These are phyloP conservation scores for Fusarium praegraminearum DNA, from an alignment of 2,329 filamentous ascomycete genomes.

Conservation along the genomic window DNA sequence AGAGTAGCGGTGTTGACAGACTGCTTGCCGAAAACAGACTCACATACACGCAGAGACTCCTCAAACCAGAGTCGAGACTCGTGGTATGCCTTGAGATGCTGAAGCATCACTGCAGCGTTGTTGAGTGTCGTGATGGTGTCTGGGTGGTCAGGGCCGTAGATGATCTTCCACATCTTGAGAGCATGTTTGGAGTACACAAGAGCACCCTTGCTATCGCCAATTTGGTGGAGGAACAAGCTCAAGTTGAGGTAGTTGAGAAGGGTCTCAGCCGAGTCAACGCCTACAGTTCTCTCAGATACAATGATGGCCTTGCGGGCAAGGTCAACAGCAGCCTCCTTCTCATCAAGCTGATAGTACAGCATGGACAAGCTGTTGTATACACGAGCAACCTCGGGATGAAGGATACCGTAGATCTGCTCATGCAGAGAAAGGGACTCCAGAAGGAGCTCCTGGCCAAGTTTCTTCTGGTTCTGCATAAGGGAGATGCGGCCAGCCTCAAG, in stretches of 20 bases:
- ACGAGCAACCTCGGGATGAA: conserved; percentile 95
- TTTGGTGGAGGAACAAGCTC: conserved; percentile 91
- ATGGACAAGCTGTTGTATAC: conserved; percentile 96
- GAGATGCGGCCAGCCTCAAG: conserved; percentile 96
- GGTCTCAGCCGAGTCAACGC: conserved; percentile 93
- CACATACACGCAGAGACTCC: conserved; percentile 87
- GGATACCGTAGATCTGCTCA: conserved; percentile 97
- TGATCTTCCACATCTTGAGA: conserved; percentile 94
- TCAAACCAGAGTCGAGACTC: conserved; percentile 98
- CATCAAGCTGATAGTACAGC: conserved; percentile 96
- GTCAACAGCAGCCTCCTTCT: conserved; percentile 95
- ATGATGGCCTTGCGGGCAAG: conserved; percentile 96
- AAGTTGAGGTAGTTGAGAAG: conserved; percentile 96
- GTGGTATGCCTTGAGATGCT: conserved; percentile 92
- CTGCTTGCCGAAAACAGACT: conserved; percentile 87
- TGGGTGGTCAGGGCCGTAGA: conserved; percentile 92
- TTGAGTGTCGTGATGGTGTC: conserved; percentile 99
- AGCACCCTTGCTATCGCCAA: conserved; percentile 89
- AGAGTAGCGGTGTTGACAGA: conserved; percentile 95
- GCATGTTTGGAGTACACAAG: conserved; percentile 91
- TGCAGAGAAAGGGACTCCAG: conserved; percentile 96
- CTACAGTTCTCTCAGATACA: conserved; percentile 92
- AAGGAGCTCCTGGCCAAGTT: conserved; percentile 93
- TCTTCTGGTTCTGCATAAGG: conserved; percentile 94
- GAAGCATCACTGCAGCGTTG: conserved; percentile 98